Conservation (phyloP, 371 early-diverging fungal species). For the Rhizopus sp. region DNA sequence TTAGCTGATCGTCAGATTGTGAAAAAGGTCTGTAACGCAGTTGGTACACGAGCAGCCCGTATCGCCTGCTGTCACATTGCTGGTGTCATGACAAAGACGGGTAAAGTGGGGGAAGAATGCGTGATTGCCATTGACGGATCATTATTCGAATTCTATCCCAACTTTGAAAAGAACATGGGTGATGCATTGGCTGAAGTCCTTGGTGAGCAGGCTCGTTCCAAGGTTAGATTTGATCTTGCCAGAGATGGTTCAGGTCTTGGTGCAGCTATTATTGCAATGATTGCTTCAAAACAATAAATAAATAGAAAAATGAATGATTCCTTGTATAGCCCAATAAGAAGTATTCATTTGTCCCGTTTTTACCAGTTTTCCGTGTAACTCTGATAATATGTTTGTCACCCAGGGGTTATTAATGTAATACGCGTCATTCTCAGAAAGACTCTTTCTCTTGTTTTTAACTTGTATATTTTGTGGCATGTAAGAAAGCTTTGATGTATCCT, state of each 20-base stretch:
- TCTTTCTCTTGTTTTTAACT: too few relatives aligned
- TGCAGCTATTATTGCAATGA: slow-evolving; percentile 55
- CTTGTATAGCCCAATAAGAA: too few relatives aligned
- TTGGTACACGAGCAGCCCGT: slow-evolving; percentile 88
- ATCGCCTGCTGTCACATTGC: slow-evolving; percentile 82
- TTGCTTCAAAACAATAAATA: slow-evolving; percentile 30
- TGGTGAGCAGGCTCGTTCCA: slow-evolving; percentile 54
- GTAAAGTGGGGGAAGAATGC: slow-evolving; percentile 56
- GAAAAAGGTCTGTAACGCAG: slow-evolving; percentile 73
- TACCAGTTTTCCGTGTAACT: too few relatives aligned
- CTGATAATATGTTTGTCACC: too few relatives aligned
- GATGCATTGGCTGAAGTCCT: slow-evolving; percentile 71
- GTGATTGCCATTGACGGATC: slow-evolving; percentile 82
- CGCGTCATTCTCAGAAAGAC: too few relatives aligned
- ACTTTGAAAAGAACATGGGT: slow-evolving; percentile 79
- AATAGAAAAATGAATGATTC: too few relatives aligned
- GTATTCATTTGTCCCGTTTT: too few relatives aligned
- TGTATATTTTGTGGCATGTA: too few relatives aligned
- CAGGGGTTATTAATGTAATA: too few relatives aligned
- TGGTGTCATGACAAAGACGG: slow-evolving; percentile 68
- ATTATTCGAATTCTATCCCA: slow-evolving; percentile 90
- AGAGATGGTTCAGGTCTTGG: slow-evolving; percentile 53
- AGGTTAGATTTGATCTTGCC: slow-evolving; percentile 44
- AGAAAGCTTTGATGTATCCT: too few relatives aligned
- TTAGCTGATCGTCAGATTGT: slow-evolving; percentile 82